Percentiles rank a stretch among this genome's conserved stretches.
These are phyloP conservation scores for Rhipidocladum racemiflorum DNA, from an alignment of 176 grass and related monocot species.

Conservation along the genomic window DNA sequence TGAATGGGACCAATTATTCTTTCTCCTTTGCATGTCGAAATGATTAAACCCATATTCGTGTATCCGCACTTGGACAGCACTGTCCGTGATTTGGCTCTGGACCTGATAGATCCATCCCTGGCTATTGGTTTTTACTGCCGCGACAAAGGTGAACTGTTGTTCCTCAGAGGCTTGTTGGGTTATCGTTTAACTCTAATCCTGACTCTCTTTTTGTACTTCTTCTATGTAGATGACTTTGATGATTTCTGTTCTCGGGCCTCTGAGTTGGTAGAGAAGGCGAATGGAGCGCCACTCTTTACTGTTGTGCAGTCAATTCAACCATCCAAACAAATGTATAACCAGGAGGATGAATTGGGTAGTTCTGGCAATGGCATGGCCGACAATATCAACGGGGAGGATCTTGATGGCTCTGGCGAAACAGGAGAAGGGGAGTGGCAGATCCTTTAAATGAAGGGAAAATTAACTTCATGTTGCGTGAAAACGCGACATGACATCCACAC, in stretches of 20 bases:
- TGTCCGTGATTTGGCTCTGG: constrained; percentile 71
- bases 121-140: constrained; percentile 96
- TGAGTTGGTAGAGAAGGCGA: constrained; percentile 60
- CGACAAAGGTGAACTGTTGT: constrained; percentile 56
- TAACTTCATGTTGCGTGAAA: neutral
- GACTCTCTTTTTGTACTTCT: neutral
- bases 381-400: constrained; percentile 42
- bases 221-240: constrained; percentile 68
- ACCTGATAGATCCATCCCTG: constrained; percentile 85
- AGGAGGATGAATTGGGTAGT: constrained; percentile 31
- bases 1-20: neutral
- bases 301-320: constrained; percentile 51
- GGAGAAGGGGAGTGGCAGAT: constrained; percentile 89
- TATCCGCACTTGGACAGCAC: constrained; percentile 40
- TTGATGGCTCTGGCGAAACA: constrained; percentile 42
- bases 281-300: constrained; percentile 86
- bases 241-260: constrained; percentile 84
- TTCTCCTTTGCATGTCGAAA: neutral
- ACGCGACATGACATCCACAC: neutral
- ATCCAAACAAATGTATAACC: constrained; percentile 37
- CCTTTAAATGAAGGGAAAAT: constrained; percentile 35
- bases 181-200: neutral
- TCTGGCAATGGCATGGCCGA: constrained; percentile 28
- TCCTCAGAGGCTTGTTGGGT: neutral
- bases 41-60: neutral